These are phyloP conservation scores for Themeda triandra DNA, from an alignment of 176 grass and related monocot species.

Conservation along the genomic window DNA sequence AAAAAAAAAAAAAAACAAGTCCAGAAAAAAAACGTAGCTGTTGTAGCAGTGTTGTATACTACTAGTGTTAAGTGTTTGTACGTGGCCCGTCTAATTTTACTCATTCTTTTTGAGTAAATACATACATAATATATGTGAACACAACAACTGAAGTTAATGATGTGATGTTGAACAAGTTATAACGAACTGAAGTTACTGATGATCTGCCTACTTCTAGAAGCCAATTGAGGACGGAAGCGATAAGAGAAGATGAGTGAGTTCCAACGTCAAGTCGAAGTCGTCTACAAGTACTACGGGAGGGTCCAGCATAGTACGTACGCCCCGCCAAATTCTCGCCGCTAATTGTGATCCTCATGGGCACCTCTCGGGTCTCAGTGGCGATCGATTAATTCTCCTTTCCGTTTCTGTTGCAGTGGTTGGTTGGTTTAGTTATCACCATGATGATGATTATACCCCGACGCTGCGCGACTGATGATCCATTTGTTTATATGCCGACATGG, in stretches of 20 bases:
- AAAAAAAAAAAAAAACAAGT: not conserved
- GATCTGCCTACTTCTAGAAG: conserved; percentile 29
- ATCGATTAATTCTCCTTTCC: not conserved
- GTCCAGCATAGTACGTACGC: conserved; percentile 11
- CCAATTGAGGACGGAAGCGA: conserved; percentile 29
- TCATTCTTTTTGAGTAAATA: conserved; percentile 50
- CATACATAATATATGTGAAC: not conserved
- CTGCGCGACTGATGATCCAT: not conserved
- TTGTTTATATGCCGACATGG: conserved; percentile 54
- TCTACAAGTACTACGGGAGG: not conserved
- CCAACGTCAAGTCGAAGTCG: conserved; percentile 34
- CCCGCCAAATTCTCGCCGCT: conserved; percentile 44
- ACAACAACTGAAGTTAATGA: not conserved
- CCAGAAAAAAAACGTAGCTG: conserved; percentile 8
- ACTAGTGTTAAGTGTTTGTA: conserved; percentile 16
- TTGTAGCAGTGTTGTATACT: conserved; percentile 6
- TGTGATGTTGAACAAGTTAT: not conserved
- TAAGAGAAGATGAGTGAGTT: not conserved
- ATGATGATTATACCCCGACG: conserved; percentile 17
- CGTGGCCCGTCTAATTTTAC: conserved; percentile 34
- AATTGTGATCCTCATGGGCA: conserved; percentile 70
- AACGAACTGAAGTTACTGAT: not conserved
- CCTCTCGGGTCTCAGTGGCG: not conserved
- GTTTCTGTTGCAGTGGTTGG: conserved; percentile 13
- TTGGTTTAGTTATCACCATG: conserved; percentile 30